Conservation (phyloP, 2,329 filamentous ascomycete genomes). For the Colletotrichum sp. region DNA sequence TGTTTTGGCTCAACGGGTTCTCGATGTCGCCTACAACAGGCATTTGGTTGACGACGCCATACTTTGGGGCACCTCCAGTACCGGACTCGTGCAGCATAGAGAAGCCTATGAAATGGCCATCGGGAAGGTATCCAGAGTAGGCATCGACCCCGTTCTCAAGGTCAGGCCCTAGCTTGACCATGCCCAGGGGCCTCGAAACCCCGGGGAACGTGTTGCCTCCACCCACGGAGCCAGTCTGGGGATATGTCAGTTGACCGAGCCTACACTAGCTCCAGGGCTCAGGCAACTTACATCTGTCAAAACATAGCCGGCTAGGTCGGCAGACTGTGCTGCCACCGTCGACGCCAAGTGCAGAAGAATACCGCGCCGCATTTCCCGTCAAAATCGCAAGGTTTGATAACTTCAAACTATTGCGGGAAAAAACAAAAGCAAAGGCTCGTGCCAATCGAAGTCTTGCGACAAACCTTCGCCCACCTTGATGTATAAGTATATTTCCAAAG, state of each 20-base stretch:
- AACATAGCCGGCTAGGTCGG: constrained; percentile 37
- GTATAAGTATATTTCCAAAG: background rate
- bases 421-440: background rate
- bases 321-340: constrained; percentile 2
- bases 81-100: constrained; percentile 70
- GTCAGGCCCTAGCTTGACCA: constrained; percentile 56
- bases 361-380: background rate
- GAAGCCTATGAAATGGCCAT: constrained; percentile 63
- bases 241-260: background rate
- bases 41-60: constrained; percentile 68
- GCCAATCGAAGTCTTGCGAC: background rate
- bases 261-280: background rate
- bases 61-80: constrained; percentile 73
- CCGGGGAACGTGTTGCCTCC: constrained; percentile 57
- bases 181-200: constrained; percentile 50
- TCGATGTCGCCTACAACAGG: constrained; percentile 53
- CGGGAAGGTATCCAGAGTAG: constrained; percentile 57
- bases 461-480: background rate
- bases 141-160: constrained; percentile 52
- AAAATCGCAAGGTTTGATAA: background rate
- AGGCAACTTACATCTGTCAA: constrained; percentile 35
- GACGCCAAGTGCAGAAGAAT: constrained; percentile 2
- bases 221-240: constrained; percentile 48
- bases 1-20: constrained; percentile 60
- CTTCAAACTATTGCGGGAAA: background rate